Evolutionary conservation across 148 eudicot genomes (phyloP).

Genomic region (Pharnaceum exiguum): DNA sequence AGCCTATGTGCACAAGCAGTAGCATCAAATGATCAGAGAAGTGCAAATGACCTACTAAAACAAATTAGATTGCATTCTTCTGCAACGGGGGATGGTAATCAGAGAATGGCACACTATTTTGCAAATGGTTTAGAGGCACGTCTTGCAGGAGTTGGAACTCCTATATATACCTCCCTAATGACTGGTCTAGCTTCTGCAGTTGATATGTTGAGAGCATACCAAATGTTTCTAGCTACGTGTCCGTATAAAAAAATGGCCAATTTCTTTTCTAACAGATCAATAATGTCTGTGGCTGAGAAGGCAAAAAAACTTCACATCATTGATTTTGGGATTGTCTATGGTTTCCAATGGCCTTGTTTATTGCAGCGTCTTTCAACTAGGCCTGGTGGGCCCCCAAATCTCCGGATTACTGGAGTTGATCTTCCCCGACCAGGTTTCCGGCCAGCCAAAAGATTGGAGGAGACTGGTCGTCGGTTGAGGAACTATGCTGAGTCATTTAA

Average conservation of each 20-base stretch:
- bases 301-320: constrained; percentile 58
- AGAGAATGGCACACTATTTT: constrained; percentile 78
- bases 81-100: constrained; percentile 69
- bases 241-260: constrained; percentile 58
- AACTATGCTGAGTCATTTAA: constrained; percentile 61
- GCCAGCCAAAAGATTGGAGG: constrained; percentile 71
- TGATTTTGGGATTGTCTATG: constrained; percentile 70
- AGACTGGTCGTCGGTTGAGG: constrained; percentile 55
- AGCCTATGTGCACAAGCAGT: constrained; percentile 77
- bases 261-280: constrained; percentile 56
- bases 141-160: constrained; percentile 67
- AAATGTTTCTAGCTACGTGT: constrained; percentile 52
- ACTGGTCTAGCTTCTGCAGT: constrained; percentile 51
- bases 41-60: constrained; percentile 51
- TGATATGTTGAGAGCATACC: constrained; percentile 71
- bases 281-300: constrained; percentile 43
- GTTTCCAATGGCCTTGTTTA: constrained; percentile 81
- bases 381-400: constrained; percentile 76
- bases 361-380: constrained; percentile 59
- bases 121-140: constrained; percentile 82
- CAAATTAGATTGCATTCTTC: constrained; percentile 62
- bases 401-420: constrained; percentile 76
- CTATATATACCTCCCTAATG: constrained; percentile 37
- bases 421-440: constrained; percentile 71
- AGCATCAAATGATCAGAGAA: constrained; percentile 50